Evolutionary conservation across 106 monocot genomes (phyloP).

Genomic region (Platanthera zijinensis): DNA sequence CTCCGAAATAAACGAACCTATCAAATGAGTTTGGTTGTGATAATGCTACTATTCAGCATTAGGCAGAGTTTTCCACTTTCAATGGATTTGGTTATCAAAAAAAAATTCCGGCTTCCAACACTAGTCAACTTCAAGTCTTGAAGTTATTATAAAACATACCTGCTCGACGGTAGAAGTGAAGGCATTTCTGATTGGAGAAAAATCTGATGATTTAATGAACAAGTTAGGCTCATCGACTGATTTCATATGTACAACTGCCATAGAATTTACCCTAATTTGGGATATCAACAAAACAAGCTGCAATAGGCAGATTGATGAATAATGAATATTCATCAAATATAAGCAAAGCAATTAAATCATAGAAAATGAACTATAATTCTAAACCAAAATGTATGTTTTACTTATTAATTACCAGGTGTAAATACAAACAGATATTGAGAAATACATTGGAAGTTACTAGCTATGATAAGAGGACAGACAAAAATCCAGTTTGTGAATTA

Average conservation of each 20-base stretch:
- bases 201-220: constrained; percentile 14
- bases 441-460: no score
- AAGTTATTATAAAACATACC: constrained; percentile 44
- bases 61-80: not conserved
- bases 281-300: constrained; percentile 70
- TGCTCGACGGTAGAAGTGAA: constrained; percentile 49
- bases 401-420: no score
- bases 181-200: constrained; percentile 16
- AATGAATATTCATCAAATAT: not conserved
- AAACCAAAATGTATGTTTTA: not conserved
- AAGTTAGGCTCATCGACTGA: constrained; percentile 26
- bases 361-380: not conserved
- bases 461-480: no score
- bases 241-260: constrained; percentile 68
- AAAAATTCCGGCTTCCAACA: no score
- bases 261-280: constrained; percentile 73
- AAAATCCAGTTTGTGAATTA: no score
- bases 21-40: no score
- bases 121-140: no score
- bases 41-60: not conserved
- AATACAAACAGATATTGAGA: no score
- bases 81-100: not conserved
- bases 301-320: not conserved
- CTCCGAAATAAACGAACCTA: not conserved
- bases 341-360: no score